A percentile compares a stretch with the other conserved stretches of the same genome.
Evolutionary conservation across 306 rosid genomes (phyloP).

Genomic region (Biancaea sappan): DNA sequence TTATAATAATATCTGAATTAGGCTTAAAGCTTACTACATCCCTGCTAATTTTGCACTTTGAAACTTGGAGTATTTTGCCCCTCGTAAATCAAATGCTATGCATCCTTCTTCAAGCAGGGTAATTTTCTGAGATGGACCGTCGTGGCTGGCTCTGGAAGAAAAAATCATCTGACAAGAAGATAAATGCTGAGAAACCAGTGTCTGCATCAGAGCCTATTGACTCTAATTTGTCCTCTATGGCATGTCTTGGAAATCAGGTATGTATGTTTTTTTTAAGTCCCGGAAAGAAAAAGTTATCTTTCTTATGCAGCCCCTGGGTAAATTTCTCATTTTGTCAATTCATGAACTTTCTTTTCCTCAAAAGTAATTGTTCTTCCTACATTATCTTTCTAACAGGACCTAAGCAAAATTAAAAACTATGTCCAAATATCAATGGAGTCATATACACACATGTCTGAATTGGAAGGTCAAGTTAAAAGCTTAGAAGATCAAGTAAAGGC

Average conservation of each 20-base stretch:
- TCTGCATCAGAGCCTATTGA: constrained; percentile 47
- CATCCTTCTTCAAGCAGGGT: constrained; percentile 35
- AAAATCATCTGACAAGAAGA: constrained; percentile 69
- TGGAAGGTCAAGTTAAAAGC: constrained; percentile 75
- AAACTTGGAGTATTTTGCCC: neutral
- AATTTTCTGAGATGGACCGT: constrained; percentile 68
- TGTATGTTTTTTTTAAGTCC: neutral
- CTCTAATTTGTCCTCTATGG: constrained; percentile 40
- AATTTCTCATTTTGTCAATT: constrained; percentile 26
- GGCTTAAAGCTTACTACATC: constrained; percentile 1
- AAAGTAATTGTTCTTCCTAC: neutral
- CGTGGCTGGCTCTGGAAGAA: constrained; percentile 97
- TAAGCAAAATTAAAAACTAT: constrained; percentile 61
- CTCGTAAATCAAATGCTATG: constrained; percentile 3
- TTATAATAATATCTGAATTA: neutral
- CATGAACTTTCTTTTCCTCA: constrained; percentile 4
- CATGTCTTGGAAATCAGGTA: constrained; percentile 63
- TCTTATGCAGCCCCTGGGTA: neutral
- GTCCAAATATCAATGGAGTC: constrained; percentile 91
- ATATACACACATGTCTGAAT: constrained; percentile 61
- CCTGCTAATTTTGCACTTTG: neutral
- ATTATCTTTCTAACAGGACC: constrained; percentile 49
- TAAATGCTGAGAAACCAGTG: constrained; percentile 51
- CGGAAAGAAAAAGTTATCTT: neutral
- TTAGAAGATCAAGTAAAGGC: constrained; percentile 66